phyloP scores from a whole-genome alignment of 306 rosid genomes.

The Citrullus colocynthis region DNA sequence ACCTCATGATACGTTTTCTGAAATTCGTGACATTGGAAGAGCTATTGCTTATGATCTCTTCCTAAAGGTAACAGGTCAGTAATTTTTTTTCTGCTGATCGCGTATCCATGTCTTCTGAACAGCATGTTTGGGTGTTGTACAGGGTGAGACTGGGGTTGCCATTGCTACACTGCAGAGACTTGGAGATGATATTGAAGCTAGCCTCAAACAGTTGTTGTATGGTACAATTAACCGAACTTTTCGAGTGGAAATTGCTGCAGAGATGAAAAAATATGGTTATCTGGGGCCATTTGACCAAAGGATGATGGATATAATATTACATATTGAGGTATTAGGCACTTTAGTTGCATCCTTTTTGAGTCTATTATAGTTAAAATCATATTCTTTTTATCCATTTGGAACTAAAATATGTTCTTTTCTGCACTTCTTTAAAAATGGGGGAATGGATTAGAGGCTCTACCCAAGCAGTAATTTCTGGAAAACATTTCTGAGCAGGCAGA shows the following conservation, averaged over 20 bases:
- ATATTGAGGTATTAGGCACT: conserved; percentile 58
- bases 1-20: conserved; percentile 65
- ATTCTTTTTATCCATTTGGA: conserved; percentile 11
- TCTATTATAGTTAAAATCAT: neutral
- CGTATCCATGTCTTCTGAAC: conserved; percentile 9
- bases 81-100: conserved; percentile 3
- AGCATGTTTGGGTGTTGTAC: conserved; percentile 20
- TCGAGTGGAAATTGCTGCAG: conserved; percentile 59
- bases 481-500: conserved; percentile 48
- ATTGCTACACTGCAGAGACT: conserved; percentile 82
- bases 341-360: conserved; percentile 11
- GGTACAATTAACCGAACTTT: conserved; percentile 85
- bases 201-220: conserved; percentile 74
- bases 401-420: conserved; percentile 26
- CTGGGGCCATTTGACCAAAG: conserved; percentile 81
- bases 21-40: conserved; percentile 92
- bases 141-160: conserved; percentile 96
- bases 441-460: conserved; percentile 63
- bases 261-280: conserved; percentile 73
- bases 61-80: conserved; percentile 56
- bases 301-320: conserved; percentile 62
- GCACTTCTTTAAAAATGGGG: conserved; percentile 21
- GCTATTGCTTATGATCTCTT: conserved; percentile 92
- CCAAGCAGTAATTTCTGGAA: conserved; percentile 92
- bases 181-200: conserved; percentile 82